Conservation (phyloP, 768 basidiomycete species). For the Amanita fuliginea region DNA sequence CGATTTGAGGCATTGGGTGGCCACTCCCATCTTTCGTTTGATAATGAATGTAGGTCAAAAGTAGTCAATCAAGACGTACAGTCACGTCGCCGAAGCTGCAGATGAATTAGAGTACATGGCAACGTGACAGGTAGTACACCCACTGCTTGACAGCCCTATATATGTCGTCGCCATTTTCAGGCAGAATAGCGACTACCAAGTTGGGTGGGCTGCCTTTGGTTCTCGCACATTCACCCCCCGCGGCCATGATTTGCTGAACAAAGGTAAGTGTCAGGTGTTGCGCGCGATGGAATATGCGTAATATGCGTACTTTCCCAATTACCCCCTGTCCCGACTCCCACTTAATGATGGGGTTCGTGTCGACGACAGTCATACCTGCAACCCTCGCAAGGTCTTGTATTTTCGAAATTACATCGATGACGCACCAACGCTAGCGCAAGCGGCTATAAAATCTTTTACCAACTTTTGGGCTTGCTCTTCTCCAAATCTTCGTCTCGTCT, state of each 20-base stretch:
- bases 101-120: background rate
- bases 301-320: constrained; percentile 24
- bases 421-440: constrained; percentile 50
- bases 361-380: constrained; percentile 47
- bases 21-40: constrained; percentile 50
- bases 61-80: constrained; percentile 11
- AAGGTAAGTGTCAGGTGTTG: constrained; percentile 19
- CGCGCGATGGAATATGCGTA: background rate
- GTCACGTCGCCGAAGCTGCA: constrained; percentile 53
- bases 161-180: constrained; percentile 61
- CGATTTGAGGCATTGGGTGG: constrained; percentile 70
- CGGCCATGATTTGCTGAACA: constrained; percentile 33
- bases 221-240: constrained; percentile 33
- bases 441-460: constrained; percentile 36
- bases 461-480: constrained; percentile 31
- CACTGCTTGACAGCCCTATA: constrained; percentile 76
- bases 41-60: background rate
- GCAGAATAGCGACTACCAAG: constrained; percentile 60
- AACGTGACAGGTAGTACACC: constrained; percentile 15
- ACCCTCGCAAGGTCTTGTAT: constrained; percentile 20
- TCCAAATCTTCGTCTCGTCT: constrained; percentile 40
- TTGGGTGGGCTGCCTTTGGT: constrained; percentile 32
- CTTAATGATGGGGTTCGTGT: constrained; percentile 31
- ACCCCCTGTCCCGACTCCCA: constrained; percentile 51
- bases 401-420: constrained; percentile 13